Percentiles rank a stretch among this genome's conserved stretches.
phyloP scores from a whole-genome alignment of 768 basidiomycete species.

The Pulveroboletus sp. region DNA sequence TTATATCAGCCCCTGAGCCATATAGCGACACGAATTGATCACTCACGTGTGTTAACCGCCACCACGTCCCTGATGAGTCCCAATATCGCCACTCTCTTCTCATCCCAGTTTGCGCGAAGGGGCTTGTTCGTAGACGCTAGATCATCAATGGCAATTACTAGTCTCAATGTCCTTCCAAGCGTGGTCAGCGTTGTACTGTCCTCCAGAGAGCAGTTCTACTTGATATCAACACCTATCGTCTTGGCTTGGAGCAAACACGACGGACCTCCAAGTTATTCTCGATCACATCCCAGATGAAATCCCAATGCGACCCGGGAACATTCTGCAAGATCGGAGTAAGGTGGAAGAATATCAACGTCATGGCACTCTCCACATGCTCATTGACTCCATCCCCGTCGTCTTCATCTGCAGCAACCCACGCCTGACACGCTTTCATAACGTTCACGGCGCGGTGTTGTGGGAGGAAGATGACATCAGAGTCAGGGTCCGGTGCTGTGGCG shows the following conservation, averaged over 20 bases:
- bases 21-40: neutral
- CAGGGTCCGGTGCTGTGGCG: constrained; percentile 68
- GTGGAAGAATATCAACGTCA: constrained; percentile 68
- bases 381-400: constrained; percentile 56
- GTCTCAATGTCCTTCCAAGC: constrained; percentile 63
- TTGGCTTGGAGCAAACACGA: neutral
- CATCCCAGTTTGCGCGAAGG: constrained; percentile 65
- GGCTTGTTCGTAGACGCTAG: constrained; percentile 67
- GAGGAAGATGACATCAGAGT: constrained; percentile 79
- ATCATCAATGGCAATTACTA: constrained; percentile 67
- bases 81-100: constrained; percentile 48
- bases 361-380: constrained; percentile 73
- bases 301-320: constrained; percentile 87
- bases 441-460: constrained; percentile 83
- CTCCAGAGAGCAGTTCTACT: constrained; percentile 55
- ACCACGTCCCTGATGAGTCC: constrained; percentile 59
- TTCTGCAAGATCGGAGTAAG: constrained; percentile 87
- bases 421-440: constrained; percentile 75
- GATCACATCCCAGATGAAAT: constrained; percentile 82
- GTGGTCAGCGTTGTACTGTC: constrained; percentile 56
- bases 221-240: neutral
- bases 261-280: constrained; percentile 85
- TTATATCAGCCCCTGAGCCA: neutral
- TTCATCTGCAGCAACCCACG: constrained; percentile 67
- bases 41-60: constrained; percentile 48